Conservation (phyloP, 805 yeast genomes). For the Grigorovia transvaalensis region DNA sequence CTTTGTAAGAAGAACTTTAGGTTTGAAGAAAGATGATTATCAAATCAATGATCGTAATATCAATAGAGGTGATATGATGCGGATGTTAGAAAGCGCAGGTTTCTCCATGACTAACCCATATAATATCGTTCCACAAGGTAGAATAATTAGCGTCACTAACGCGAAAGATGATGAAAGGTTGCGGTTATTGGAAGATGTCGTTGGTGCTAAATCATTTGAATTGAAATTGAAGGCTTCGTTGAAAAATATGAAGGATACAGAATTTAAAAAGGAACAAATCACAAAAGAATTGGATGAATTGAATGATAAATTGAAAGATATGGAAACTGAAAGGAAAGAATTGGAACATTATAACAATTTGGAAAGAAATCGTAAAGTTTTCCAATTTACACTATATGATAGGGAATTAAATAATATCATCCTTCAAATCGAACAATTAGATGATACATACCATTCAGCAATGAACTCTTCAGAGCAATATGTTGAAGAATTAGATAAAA, state of each 20-base stretch:
- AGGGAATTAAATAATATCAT: slow-evolving; percentile 60
- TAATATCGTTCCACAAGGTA: slow-evolving; percentile 95
- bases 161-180: slow-evolving; percentile 81
- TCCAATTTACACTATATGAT: slow-evolving; percentile 67
- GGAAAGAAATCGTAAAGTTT: slow-evolving; percentile 56
- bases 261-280: slow-evolving; percentile 57
- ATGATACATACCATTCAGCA: slow-evolving; percentile 42
- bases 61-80: slow-evolving; percentile 70
- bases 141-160: slow-evolving; percentile 77
- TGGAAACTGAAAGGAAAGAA: slow-evolving; percentile 72
- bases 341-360: slow-evolving; percentile 56
- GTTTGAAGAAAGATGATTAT: slow-evolving; percentile 87
- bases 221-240: slow-evolving; percentile 64
- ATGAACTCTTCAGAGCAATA: slow-evolving; percentile 44
- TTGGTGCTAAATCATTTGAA: slow-evolving; percentile 91
- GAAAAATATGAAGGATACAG: slow-evolving; percentile 69
- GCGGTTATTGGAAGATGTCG: slow-evolving; percentile 74
- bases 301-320: slow-evolving; percentile 61
- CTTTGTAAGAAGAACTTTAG: slow-evolving; percentile 75
- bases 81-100: slow-evolving; percentile 82
- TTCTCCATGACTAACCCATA: slow-evolving; percentile 85
- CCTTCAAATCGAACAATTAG: slow-evolving; percentile 49
- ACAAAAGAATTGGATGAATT: slow-evolving; percentile 63
- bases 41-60: slow-evolving; percentile 72
- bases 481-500: slow-evolving; percentile 45